Percentiles rank a stretch among this genome's conserved stretches.
Evolutionary conservation across 2,329 filamentous ascomycete species (phyloP).

Genomic region (Rhynchosporium agropyri): DNA sequence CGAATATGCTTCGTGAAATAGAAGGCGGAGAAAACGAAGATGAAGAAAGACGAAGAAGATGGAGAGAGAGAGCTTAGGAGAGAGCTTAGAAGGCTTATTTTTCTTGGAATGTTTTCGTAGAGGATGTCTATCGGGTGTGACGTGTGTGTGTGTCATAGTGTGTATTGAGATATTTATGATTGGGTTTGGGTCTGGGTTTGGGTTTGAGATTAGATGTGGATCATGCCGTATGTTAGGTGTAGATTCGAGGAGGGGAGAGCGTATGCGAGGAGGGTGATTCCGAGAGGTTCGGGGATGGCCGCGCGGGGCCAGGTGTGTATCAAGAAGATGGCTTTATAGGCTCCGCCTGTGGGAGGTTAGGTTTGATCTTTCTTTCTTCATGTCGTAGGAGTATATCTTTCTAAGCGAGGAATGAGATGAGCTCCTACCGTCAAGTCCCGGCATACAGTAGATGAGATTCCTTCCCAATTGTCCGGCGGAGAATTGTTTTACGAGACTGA

Average conservation of each 20-base stretch:
- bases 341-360: conserved; percentile 48
- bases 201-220: too few relatives aligned
- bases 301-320: conserved; percentile 64
- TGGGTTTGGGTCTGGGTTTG: too few relatives aligned
- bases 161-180: too few relatives aligned
- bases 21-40: too few relatives aligned
- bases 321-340: conserved; percentile 58
- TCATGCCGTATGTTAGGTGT: conserved; percentile 61
- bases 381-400: not conserved
- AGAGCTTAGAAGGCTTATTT: too few relatives aligned
- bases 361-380: not conserved
- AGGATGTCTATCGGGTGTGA: too few relatives aligned
- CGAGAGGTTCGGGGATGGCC: conserved; percentile 62
- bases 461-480: conserved; percentile 54
- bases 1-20: too few relatives aligned
- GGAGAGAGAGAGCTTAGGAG: too few relatives aligned
- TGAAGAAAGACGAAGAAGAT: too few relatives aligned
- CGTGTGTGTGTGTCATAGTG: too few relatives aligned
- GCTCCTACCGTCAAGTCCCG: conserved; percentile 58
- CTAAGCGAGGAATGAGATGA: conserved; percentile 18
- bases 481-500: conserved; percentile 61
- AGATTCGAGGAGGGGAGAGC: conserved; percentile 55
- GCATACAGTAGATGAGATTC: conserved; percentile 65
- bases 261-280: conserved; percentile 60
- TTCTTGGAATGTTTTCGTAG: too few relatives aligned